Conservation (phyloP, 2,329 filamentous ascomycete species). For the Exophiala calicioides region DNA sequence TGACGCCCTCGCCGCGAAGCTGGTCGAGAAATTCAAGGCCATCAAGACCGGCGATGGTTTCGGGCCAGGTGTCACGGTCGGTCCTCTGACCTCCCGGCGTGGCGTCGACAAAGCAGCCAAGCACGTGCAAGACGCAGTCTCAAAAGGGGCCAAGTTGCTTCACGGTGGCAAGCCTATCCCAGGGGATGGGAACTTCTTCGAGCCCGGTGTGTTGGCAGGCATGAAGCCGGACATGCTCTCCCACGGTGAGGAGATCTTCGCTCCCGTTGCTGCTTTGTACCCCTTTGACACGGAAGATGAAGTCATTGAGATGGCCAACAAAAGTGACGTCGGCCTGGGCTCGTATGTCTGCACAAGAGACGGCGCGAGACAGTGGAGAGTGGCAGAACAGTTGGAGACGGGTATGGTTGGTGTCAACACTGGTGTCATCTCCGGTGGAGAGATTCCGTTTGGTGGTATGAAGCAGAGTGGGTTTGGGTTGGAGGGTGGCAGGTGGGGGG, state of each 20-base stretch:
- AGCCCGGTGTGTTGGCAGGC: slow-evolving; percentile 23
- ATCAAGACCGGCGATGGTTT: slow-evolving; percentile 79
- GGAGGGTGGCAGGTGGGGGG: no score
- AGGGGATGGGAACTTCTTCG: slow-evolving; percentile 38
- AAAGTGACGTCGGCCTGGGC: slow-evolving; percentile 36
- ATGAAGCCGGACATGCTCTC: slow-evolving; percentile 22
- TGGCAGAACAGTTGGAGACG: no score
- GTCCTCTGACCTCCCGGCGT: slow-evolving; percentile 58
- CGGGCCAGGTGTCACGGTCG: slow-evolving; percentile 69
- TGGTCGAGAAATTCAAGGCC: slow-evolving; percentile 68
- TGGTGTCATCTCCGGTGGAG: no score
- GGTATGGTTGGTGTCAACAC: no score
- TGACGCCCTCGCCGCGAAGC: slow-evolving; percentile 67
- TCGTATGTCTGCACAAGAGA: no score
- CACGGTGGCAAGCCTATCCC: slow-evolving; percentile 53
- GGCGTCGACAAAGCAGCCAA: slow-evolving; percentile 22
- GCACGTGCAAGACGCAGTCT: slow-evolving; percentile 24
- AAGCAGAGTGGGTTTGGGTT: no score
- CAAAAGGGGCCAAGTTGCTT: slow-evolving; percentile 29
- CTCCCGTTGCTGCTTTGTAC: slow-evolving; percentile 58
- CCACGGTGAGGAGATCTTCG: slow-evolving; percentile 37
- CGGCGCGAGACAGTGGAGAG: no score
- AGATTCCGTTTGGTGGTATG: no score
- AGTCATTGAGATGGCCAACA: slow-evolving; percentile 36
- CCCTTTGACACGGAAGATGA: slow-evolving; percentile 46